Conservation (phyloP, 176 grass and related monocot genomes). For the Oryza glumipatula region DNA sequence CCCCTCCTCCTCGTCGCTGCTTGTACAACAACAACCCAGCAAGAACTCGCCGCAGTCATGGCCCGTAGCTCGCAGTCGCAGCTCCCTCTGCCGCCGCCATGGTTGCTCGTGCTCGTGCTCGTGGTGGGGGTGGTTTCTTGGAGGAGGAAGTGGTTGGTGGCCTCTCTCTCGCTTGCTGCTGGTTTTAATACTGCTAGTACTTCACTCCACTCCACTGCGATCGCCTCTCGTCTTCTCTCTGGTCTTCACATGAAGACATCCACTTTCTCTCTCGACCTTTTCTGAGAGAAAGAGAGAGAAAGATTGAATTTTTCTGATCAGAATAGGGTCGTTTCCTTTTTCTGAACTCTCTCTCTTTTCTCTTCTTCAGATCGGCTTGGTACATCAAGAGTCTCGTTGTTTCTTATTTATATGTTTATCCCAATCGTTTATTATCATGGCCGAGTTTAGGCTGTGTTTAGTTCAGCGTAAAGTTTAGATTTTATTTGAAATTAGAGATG, state of each 20-base stretch:
- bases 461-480: no score
- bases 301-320: neutral
- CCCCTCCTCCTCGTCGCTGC: neutral
- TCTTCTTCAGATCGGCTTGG: neutral
- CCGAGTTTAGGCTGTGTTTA: no score
- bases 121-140: neutral
- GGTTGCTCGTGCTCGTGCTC: neutral
- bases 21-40: neutral
- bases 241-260: neutral
- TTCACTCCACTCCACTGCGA: neutral
- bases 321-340: neutral
- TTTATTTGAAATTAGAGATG: no score
- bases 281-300: neutral
- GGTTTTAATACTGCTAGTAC: conserved; percentile 13
- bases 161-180: neutral
- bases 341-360: no score
- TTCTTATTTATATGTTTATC: no score
- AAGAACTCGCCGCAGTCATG: conserved; percentile 38
- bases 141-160: neutral
- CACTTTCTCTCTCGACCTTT: neutral
- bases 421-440: no score
- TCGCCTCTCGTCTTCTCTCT: no score
- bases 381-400: neutral
- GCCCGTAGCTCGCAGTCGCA: neutral
- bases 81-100: conserved; percentile 32